These are phyloP conservation scores for Ceratocystis lukuohia DNA, from an alignment of 2,329 filamentous ascomycete genomes.

Conservation along the genomic window DNA sequence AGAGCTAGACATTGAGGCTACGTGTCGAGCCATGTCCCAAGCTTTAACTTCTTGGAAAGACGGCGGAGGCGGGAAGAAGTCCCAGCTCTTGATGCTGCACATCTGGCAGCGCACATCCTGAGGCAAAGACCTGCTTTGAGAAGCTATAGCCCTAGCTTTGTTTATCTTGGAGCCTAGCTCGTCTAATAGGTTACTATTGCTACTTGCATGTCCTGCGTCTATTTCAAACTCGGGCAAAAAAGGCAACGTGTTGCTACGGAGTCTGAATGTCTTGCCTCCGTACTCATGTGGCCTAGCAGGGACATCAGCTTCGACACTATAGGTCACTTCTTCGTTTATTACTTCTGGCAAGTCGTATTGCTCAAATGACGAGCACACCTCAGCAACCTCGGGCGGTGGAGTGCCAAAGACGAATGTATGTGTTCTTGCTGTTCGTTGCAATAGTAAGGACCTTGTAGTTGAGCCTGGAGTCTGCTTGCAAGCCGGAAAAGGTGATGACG, in stretches of 20 bases:
- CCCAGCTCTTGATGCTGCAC: conserved; percentile 51
- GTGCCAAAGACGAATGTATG: not conserved
- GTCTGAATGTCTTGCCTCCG: conserved; percentile 70
- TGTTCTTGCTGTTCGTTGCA: not conserved
- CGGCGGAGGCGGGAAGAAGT: conserved; percentile 59
- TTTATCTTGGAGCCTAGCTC: not conserved
- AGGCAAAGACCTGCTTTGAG: conserved; percentile 6
- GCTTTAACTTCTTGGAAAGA: conserved; percentile 51
- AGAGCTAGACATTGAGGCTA: not conserved
- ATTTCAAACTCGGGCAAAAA: conserved; percentile 70
- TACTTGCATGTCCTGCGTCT: conserved; percentile 30
- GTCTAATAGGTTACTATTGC: not conserved
- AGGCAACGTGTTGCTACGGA: conserved; percentile 61
- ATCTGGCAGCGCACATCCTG: conserved; percentile 20
- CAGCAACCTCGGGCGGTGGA: conserved; percentile 23
- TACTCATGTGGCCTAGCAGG: conserved; percentile 67
- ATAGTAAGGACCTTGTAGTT: not conserved
- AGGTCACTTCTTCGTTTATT: conserved; percentile 76
- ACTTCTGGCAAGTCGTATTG: conserved; percentile 41
- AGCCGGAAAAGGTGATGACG: not conserved
- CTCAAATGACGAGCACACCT: conserved; percentile 21
- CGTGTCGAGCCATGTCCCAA: conserved; percentile 37
- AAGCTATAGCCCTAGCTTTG: not conserved
- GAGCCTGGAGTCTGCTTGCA: not conserved
- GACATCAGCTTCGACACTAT: conserved; percentile 72